Conservation (phyloP, 2,329 filamentous ascomycete genomes). For the Epichloe glyceriae region DNA sequence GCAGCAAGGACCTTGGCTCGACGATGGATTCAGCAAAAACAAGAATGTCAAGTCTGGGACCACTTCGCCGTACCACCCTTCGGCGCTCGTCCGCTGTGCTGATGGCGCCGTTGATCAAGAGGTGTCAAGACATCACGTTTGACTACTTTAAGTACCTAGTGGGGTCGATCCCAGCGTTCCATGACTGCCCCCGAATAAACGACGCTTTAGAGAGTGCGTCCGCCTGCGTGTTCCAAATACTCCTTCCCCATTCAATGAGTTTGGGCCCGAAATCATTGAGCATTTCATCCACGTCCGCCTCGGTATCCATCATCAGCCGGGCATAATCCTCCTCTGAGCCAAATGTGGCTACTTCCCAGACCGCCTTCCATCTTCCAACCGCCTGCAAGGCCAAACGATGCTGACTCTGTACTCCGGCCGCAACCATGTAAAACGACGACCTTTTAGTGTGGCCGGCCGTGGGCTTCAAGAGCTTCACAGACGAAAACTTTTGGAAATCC, state of each 20-base stretch:
- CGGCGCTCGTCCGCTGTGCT: too few species aligned
- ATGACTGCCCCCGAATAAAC: slow-evolving; percentile 10
- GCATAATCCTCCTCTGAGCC: slow-evolving; percentile 14
- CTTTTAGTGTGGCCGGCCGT: slow-evolving; percentile 23
- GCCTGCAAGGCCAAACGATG: slow-evolving; percentile 19
- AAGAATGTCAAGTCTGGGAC: neutral
- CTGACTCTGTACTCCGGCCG: slow-evolving; percentile 24
- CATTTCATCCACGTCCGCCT: slow-evolving; percentile 9
- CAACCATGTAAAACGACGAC: slow-evolving; percentile 42
- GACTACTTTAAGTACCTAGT: neutral
- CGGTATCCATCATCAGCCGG: slow-evolving; percentile 1
- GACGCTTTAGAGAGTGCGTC: slow-evolving; percentile 16
- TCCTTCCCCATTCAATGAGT: slow-evolving; percentile 17
- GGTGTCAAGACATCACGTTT: neutral
- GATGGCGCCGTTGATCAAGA: neutral
- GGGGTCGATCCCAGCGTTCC: neutral
- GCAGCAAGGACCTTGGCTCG: neutral
- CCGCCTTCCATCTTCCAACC: slow-evolving; percentile 25
- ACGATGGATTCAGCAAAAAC: neutral
- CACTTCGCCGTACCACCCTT: neutral
- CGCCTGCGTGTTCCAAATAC: slow-evolving; percentile 24
- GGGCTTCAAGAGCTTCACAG: slow-evolving; percentile 32
- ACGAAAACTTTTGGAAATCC: slow-evolving; percentile 28
- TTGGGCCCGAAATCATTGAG: slow-evolving; percentile 23
- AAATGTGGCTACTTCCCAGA: slow-evolving; percentile 28